phyloP scores from a whole-genome alignment of 2,329 filamentous ascomycete species.

The Ascochyta koolunga region DNA sequence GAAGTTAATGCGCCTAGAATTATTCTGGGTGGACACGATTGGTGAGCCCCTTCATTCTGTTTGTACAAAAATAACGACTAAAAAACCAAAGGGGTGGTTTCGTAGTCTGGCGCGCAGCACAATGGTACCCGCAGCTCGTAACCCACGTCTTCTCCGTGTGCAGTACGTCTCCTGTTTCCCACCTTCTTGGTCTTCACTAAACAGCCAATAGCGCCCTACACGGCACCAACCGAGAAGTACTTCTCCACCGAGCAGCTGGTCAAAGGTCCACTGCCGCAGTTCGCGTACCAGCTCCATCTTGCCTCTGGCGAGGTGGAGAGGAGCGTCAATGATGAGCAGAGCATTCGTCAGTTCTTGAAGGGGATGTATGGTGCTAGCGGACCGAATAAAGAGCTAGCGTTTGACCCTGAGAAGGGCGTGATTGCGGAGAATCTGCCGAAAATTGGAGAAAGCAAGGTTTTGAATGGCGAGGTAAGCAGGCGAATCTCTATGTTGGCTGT shows the following conservation, averaged over 20 bases:
- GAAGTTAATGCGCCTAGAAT: constrained; percentile 64
- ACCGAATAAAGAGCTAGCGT: constrained; percentile 61
- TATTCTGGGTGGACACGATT: constrained; percentile 90
- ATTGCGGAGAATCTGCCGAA: constrained; percentile 66
- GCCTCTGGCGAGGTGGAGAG: constrained; percentile 63
- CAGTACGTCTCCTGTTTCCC: constrained; percentile 45
- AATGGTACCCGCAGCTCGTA: constrained; percentile 72
- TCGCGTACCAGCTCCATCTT: constrained; percentile 85
- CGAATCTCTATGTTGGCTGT: not conserved
- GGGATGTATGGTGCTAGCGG: constrained; percentile 72
- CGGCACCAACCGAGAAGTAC: constrained; percentile 60
- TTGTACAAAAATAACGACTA: constrained; percentile 7
- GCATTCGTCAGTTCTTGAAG: constrained; percentile 73
- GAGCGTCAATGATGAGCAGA: constrained; percentile 59
- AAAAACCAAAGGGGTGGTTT: constrained; percentile 67
- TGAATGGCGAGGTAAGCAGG: constrained; percentile 64
- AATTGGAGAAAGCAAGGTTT: constrained; percentile 62
- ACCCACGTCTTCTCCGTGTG: constrained; percentile 79
- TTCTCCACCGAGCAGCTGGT: constrained; percentile 66
- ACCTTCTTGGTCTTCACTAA: not conserved
- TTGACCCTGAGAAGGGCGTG: constrained; percentile 67
- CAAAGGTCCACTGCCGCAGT: constrained; percentile 66
- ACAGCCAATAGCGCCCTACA: constrained; percentile 60
- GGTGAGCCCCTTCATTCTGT: constrained; percentile 48
- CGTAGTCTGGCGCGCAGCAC: constrained; percentile 74